Evolutionary conservation across 345 rosid genomes (phyloP).

Genomic region (Populus tremula): DNA sequence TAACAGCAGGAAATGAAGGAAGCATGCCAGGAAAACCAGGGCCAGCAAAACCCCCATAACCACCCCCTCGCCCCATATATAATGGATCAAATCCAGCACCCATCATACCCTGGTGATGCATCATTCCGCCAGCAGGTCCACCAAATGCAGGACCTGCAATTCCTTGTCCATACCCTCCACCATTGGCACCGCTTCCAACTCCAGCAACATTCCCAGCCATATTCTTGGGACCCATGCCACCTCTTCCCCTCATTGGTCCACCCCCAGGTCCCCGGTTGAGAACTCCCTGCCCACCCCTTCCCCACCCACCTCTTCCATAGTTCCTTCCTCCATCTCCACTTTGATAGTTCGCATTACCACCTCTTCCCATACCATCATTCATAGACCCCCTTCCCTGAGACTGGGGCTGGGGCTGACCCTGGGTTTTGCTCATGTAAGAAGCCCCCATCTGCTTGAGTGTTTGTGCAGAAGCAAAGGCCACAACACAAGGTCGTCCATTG

Average conservation of each 20-base stretch:
- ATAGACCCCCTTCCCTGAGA: constrained; percentile 63
- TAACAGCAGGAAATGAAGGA: constrained; percentile 70
- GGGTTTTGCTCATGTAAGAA: constrained; percentile 56
- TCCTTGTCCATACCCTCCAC: constrained; percentile 72
- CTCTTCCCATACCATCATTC: constrained; percentile 63
- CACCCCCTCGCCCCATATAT: constrained; percentile 73
- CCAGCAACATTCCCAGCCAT: constrained; percentile 44
- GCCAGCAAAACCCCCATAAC: constrained; percentile 71
- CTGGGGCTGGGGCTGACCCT: constrained; percentile 63
- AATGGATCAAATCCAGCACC: constrained; percentile 78
- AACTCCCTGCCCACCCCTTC: constrained; percentile 66
- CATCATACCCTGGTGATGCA: constrained; percentile 82
- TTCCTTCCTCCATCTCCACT: constrained; percentile 71
- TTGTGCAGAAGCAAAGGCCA: constrained; percentile 81
- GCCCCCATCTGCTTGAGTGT: constrained; percentile 83
- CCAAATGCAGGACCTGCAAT: constrained; percentile 65
- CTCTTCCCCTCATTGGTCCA: constrained; percentile 72
- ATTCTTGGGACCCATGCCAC: constrained; percentile 52
- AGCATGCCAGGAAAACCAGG: constrained; percentile 77
- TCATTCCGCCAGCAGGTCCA: constrained; percentile 61
- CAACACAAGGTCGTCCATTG: constrained; percentile 80
- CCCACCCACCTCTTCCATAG: constrained; percentile 74
- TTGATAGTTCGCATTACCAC: constrained; percentile 66
- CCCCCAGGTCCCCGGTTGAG: constrained; percentile 58
- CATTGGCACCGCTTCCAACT: constrained; percentile 43